These are phyloP conservation scores for Aspergillus haitiensis DNA, from an alignment of 495 filamentous ascomycete genomes.

Conservation along the genomic window DNA sequence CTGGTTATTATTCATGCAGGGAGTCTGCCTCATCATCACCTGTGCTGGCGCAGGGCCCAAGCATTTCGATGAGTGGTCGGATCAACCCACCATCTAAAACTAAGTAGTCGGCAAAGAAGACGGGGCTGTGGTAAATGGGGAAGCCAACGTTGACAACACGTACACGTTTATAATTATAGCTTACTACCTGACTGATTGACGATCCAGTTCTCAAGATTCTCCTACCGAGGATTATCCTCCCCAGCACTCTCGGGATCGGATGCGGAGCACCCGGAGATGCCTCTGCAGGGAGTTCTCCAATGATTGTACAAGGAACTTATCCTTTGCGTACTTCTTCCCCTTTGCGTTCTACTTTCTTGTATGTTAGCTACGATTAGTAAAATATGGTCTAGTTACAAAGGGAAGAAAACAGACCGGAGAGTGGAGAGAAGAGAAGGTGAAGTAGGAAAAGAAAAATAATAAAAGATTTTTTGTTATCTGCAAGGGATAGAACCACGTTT, in stretches of 20 bases:
- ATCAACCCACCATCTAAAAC: background rate
- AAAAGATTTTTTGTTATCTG: slow-evolving; percentile 2
- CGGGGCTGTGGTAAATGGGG: slow-evolving; percentile 4
- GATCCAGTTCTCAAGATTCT: slow-evolving; percentile 10
- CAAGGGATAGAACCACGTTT: slow-evolving; percentile 20
- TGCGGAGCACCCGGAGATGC: background rate
- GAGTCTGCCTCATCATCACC: background rate
- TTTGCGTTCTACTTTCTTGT: background rate
- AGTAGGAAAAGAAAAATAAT: slow-evolving; percentile 3
- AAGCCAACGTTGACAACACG: slow-evolving; percentile 20
- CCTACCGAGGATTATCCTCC: background rate
- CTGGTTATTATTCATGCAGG: background rate
- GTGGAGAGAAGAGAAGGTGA: background rate
- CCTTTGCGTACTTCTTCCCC: background rate
- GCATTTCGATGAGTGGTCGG: background rate
- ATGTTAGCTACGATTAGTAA: background rate
- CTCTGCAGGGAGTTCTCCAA: background rate
- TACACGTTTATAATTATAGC: slow-evolving; percentile 9
- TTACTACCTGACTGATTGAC: background rate
- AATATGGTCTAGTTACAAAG: background rate
- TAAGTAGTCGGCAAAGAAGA: background rate
- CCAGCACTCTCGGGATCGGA: background rate
- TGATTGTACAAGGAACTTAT: background rate
- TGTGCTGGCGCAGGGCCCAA: slow-evolving; percentile 2
- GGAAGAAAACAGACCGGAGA: background rate